phyloP scores from a whole-genome alignment of 305 asterid genomes.

The Coffea humblotiana region DNA sequence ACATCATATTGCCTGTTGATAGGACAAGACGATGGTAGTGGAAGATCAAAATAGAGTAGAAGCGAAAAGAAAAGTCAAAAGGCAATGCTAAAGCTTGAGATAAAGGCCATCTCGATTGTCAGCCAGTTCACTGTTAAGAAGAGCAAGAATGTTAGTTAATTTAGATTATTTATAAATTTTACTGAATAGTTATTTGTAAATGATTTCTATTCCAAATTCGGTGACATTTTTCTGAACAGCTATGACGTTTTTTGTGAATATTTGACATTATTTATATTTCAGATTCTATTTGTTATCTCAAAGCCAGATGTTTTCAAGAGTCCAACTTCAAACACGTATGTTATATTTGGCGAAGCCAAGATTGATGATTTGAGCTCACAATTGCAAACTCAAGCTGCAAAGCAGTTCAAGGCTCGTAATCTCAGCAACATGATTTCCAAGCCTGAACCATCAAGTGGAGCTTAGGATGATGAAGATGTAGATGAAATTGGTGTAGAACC shows the following conservation, averaged over 20 bases:
- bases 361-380: conserved; percentile 70
- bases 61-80: conserved; percentile 72
- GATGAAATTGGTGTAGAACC: conserved; percentile 69
- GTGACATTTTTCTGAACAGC: not conserved
- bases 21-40: conserved; percentile 68
- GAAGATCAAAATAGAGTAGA: conserved; percentile 67
- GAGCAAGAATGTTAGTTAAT: conserved; percentile 58
- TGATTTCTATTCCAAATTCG: not conserved
- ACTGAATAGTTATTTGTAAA: not conserved
- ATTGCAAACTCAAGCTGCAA: conserved; percentile 71
- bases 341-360: conserved; percentile 69
- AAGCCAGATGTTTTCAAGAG: conserved; percentile 75
- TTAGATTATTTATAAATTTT: conserved; percentile 8
- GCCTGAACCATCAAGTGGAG: conserved; percentile 43
- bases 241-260: not conserved
- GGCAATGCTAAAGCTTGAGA: conserved; percentile 72
- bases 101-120: conserved; percentile 62
- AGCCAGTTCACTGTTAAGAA: conserved; percentile 74
- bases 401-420: conserved; percentile 65
- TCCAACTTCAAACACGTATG: conserved; percentile 63
- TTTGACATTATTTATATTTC: conserved; percentile 3
- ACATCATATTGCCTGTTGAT: not conserved
- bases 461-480: conserved; percentile 65
- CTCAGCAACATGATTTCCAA: conserved; percentile 37
- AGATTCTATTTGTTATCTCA: conserved; percentile 66